Evolutionary conservation across 2,329 filamentous ascomycete species (phyloP).

Genomic region (Cyphellophora attinorum): DNA sequence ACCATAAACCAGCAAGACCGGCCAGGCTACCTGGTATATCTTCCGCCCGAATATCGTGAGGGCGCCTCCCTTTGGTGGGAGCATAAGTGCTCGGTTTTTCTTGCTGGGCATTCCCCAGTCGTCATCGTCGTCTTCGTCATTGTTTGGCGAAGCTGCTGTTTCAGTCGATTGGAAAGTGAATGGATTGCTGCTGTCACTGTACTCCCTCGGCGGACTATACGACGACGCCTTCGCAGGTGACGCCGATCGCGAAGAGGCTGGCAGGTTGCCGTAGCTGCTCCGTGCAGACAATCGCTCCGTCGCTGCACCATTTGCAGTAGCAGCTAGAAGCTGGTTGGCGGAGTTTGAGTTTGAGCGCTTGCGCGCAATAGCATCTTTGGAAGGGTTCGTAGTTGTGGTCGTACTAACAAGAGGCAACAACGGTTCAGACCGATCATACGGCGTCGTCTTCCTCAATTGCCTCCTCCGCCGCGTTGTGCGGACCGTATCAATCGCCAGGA

Average conservation of each 20-base stretch:
- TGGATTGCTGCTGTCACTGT: neutral
- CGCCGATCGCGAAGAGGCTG: slow-evolving; percentile 37
- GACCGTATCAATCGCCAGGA: slow-evolving; percentile 22
- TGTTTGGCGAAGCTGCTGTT: neutral
- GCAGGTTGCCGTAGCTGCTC: slow-evolving; percentile 13
- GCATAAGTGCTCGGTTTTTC: slow-evolving; percentile 4
- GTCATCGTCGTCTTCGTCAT: slow-evolving; percentile 7
- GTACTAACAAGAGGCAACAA: slow-evolving; percentile 22
- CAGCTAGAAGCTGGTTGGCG: slow-evolving; percentile 2
- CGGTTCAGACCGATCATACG: slow-evolving; percentile 9
- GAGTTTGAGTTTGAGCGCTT: slow-evolving; percentile 8
- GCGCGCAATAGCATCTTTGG: slow-evolving; percentile 2
- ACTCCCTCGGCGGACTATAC: slow-evolving; percentile 1
- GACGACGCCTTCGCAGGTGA: slow-evolving; percentile 35
- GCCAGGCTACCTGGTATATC: slow-evolving; percentile 52
- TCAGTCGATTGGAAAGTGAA: too few species aligned
- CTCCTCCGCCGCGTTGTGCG: slow-evolving; percentile 8
- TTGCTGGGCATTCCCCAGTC: slow-evolving; percentile 11
- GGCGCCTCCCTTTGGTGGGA: slow-evolving; percentile 26
- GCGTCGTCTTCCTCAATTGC: slow-evolving; percentile 1
- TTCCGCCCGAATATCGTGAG: slow-evolving; percentile 49
- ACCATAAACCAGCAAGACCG: slow-evolving; percentile 55
- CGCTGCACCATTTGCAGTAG: slow-evolving; percentile 14
- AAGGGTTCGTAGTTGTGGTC: slow-evolving; percentile 17
- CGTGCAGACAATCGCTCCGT: slow-evolving; percentile 6